Percentiles rank a stretch among this genome's conserved stretches.
Conservation (phyloP, 148 eudicot species). For the Rhododendron mucronatum region DNA sequence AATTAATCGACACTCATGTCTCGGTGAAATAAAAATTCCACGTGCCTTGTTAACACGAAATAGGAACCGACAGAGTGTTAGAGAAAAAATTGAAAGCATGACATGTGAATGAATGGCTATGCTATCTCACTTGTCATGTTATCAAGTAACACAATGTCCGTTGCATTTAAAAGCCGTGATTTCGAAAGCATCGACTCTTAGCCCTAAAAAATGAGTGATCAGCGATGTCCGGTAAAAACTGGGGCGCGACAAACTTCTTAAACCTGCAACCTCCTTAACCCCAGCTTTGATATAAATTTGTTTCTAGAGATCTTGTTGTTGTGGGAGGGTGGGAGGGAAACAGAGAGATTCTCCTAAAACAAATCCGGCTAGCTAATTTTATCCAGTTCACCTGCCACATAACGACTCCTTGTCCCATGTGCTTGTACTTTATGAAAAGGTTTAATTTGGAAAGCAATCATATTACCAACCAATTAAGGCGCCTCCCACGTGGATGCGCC, state of each 20-base stretch:
- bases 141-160: too few species aligned
- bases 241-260: background rate
- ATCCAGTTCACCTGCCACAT: background rate
- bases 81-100: background rate
- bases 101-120: background rate
- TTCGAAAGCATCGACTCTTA: too few species aligned
- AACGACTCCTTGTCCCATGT: background rate
- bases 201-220: too few species aligned
- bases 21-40: too few species aligned
- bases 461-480: background rate
- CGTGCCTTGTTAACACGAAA: too few species aligned
- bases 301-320: background rate
- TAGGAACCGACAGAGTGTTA: background rate
- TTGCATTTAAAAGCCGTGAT: too few species aligned
- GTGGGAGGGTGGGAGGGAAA: background rate
- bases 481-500: background rate
- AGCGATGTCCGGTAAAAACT: too few species aligned
- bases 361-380: background rate
- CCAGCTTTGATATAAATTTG: background rate
- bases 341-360: background rate
- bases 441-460: background rate
- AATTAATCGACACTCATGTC: too few species aligned
- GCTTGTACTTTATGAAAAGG: background rate
- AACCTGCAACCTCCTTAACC: background rate
- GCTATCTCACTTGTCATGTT: too few species aligned